Evolutionary conservation across 495 filamentous ascomycete species (phyloP), one percentile per base, ranked within the genome.

Genomic region (Aspergillus affinis): DNA sequence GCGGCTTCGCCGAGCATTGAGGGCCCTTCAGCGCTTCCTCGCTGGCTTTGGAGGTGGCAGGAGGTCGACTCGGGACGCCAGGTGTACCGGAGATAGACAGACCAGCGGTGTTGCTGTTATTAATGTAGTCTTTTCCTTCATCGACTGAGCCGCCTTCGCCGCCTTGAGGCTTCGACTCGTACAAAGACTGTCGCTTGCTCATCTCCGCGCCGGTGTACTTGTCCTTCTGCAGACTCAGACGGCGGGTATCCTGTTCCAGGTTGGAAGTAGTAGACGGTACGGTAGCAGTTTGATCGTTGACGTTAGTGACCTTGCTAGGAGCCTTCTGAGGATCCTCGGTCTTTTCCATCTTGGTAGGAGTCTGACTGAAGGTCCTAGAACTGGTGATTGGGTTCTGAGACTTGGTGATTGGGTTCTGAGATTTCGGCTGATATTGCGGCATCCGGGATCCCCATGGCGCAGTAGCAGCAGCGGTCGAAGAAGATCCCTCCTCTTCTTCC

Each of bases 1-100:
- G 66, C 3, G 65, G 41, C 36, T 64, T 60, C 0, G 70, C 55
- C 8, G 72, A 67, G 19, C 62, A 66, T 52, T 70, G 66, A 2
- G 74, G 76, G 0, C 74, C 76, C 57, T 64, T 57, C 26, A 77
- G 60, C 2, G 76, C 71, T 50, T 78, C 76, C 53, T 70, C 52
- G 63, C 73, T 76, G 19, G 65, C 74, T 19, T 64, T 60, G 26
- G 54, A 46, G 45, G 59, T 57, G 8, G 21, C 46, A 20, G 36
- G 18, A 13, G 36, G 36, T 10, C 36, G 36, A 15, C 12, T 15
- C 36, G 36, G 36, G 12, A 10, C 5, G 0, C 36, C 36, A 17
- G 36, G 36, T 4, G 36, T 41, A 2, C 36, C 36, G 13, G 36
- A 41, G 12, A 15, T 41, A 10, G 36, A 41, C 36, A 41, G 13